These are phyloP conservation scores for Pulveroboletus sp. DNA, from an alignment of 1,284 basidiomycete species.

Conservation along the genomic window DNA sequence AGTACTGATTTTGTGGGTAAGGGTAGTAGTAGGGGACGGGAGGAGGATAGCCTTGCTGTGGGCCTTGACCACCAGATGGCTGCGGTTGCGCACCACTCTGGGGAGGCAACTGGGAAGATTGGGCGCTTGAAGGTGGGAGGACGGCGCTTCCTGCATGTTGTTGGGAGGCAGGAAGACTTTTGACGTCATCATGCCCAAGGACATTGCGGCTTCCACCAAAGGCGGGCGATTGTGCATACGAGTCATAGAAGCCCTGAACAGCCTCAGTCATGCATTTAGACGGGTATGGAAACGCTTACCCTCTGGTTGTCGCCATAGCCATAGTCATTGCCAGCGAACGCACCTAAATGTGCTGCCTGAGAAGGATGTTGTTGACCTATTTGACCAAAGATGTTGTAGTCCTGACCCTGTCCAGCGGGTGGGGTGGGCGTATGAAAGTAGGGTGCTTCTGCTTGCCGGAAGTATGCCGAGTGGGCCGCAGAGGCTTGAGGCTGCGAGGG, in stretches of 20 bases:
- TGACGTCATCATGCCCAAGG: constrained; percentile 72
- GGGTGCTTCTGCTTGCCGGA: constrained; percentile 64
- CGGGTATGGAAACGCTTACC: constrained; percentile 38
- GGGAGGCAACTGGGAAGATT: constrained; percentile 56
- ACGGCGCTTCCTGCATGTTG: constrained; percentile 52
- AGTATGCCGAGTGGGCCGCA: constrained; percentile 49
- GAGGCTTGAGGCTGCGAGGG: constrained; percentile 37
- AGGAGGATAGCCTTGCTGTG: constrained; percentile 62
- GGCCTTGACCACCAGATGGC: constrained; percentile 56
- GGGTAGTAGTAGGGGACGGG: constrained; percentile 67
- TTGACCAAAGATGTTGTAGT: constrained; percentile 70
- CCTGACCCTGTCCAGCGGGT: constrained; percentile 64
- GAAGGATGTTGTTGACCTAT: constrained; percentile 51
- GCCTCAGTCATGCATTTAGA: constrained; percentile 16
- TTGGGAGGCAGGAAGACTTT: constrained; percentile 60
- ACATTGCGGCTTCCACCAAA: constrained; percentile 62
- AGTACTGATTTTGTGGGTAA: constrained; percentile 74
- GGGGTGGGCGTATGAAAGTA: constrained; percentile 78
- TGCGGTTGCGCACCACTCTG: constrained; percentile 51
- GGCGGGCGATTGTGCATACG: constrained; percentile 59
- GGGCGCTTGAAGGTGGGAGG: constrained; percentile 52
- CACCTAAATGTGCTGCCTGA: constrained; percentile 55
- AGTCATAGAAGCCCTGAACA: constrained; percentile 69
- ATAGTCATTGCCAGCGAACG: constrained; percentile 63
- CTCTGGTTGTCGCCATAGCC: constrained; percentile 64